Evolutionary conservation across 108 stramenopile genomes (phyloP).

Genomic region (Craspedostauros australis): DNA sequence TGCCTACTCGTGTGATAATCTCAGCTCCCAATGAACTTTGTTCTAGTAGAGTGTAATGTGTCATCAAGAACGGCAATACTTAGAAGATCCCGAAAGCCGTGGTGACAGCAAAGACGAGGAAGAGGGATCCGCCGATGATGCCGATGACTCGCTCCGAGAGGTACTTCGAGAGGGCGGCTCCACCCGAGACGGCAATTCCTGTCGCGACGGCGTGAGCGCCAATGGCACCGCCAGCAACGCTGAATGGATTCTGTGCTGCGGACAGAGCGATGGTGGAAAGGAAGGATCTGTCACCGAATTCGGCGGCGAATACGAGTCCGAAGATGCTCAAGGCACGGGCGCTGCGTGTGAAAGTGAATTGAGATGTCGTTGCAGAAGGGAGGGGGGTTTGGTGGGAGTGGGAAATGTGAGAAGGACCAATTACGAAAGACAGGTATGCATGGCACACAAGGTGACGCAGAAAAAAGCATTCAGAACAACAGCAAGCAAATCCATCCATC

Average conservation of each 20-base stretch:
- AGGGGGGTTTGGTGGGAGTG: background rate
- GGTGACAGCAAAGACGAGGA: slow-evolving; percentile 88
- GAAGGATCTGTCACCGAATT: slow-evolving; percentile 94
- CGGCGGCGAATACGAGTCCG: slow-evolving; percentile 89
- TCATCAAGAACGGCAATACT: slow-evolving; percentile 3
- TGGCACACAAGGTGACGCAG: slow-evolving; percentile 1
- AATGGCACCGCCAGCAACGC: slow-evolving; percentile 89
- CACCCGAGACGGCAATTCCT: slow-evolving; percentile 85
- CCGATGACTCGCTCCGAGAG: slow-evolving; percentile 90
- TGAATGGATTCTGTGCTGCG: slow-evolving; percentile 93
- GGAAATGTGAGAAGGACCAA: background rate
- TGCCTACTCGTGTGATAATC: too few species aligned
- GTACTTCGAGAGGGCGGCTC: slow-evolving; percentile 79
- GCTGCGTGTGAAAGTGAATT: slow-evolving; percentile 18
- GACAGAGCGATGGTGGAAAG: slow-evolving; percentile 97
- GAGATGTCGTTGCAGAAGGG: background rate
- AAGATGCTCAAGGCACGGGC: slow-evolving; percentile 73
- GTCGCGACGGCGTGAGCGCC: slow-evolving; percentile 91
- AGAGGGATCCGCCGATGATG: slow-evolving; percentile 84
- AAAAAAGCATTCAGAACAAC: background rate
- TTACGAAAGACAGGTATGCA: background rate
- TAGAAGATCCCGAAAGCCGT: slow-evolving; percentile 82
- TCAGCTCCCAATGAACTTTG: too few species aligned
- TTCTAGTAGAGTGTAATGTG: too few species aligned
- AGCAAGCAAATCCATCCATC: background rate